Conservation (phyloP, 768 basidiomycete species). For the Suillus alpinus region DNA sequence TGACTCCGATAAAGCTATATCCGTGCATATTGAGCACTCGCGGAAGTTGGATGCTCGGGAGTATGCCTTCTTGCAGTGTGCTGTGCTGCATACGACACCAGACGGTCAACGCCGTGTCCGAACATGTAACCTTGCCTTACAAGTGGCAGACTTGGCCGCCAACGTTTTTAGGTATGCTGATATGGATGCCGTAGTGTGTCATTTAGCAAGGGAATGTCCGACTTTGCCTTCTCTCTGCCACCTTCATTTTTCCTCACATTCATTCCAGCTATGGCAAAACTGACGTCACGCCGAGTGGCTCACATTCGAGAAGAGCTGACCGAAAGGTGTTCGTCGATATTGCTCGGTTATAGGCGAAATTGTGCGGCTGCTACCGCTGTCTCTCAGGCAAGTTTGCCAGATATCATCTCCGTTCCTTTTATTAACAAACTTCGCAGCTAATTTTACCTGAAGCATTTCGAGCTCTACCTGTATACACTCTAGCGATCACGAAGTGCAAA, state of each 20-base stretch:
- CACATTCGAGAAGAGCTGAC: slow-evolving; percentile 84
- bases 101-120: slow-evolving; percentile 81
- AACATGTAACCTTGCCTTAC: slow-evolving; percentile 81
- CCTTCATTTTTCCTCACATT: background rate
- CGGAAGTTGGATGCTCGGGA: slow-evolving; percentile 64
- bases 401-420: background rate
- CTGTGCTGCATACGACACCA: slow-evolving; percentile 80
- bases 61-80: slow-evolving; percentile 81
- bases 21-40: slow-evolving; percentile 71
- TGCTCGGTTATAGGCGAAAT: slow-evolving; percentile 84
- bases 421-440: slow-evolving; percentile 48
- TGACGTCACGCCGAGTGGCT: slow-evolving; percentile 57
- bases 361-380: slow-evolving; percentile 78
- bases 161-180: slow-evolving; percentile 92
- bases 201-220: slow-evolving; percentile 77
- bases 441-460: slow-evolving; percentile 94
- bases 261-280: slow-evolving; percentile 63
- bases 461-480: slow-evolving; percentile 74
- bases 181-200: slow-evolving; percentile 75
- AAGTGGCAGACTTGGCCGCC: slow-evolving; percentile 78
- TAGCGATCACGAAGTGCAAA: slow-evolving; percentile 85
- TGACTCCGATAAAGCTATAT: slow-evolving; percentile 79
- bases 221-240: slow-evolving; percentile 1
- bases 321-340: slow-evolving; percentile 75
- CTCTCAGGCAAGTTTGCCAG: slow-evolving; percentile 61